Evolutionary conservation across 805 yeast species (phyloP).

Genomic region (Tetrapisispora fleetii): DNA sequence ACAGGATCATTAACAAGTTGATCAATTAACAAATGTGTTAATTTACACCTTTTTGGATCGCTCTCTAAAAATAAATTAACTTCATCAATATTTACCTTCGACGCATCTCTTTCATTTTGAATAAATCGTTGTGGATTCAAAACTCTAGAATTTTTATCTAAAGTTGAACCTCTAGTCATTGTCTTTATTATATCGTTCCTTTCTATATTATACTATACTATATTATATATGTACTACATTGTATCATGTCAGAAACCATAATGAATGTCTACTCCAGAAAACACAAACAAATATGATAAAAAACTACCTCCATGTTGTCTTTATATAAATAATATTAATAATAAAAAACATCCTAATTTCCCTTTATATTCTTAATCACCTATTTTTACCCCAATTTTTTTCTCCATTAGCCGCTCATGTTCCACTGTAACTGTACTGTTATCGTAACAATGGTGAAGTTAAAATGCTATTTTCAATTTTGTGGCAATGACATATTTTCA

Average conservation of each 20-base stretch:
- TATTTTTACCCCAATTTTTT: constrained; percentile 1
- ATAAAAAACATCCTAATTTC: neutral
- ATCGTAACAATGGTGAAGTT: neutral
- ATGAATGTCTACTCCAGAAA: too few species aligned
- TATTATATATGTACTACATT: neutral
- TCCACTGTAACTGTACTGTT: neutral
- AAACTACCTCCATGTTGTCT: too few species aligned
- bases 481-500: neutral
- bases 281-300: too few species aligned
- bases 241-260: too few species aligned
- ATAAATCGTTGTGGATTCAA: constrained; percentile 25
- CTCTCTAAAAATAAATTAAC: constrained; percentile 52
- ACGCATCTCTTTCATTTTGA: constrained; percentile 36
- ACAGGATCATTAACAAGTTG: constrained; percentile 63
- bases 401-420: constrained; percentile 1
- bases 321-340: too few species aligned
- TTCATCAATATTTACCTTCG: constrained; percentile 35
- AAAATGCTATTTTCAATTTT: too few species aligned
- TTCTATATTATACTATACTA: neutral
- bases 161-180: constrained; percentile 25
- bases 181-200: neutral
- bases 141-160: constrained; percentile 13
- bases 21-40: constrained; percentile 41
- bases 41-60: constrained; percentile 34
- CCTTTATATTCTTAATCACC: neutral